Evolutionary conservation across 345 rosid species (phyloP).

Genomic region (Camelina sativa): DNA sequence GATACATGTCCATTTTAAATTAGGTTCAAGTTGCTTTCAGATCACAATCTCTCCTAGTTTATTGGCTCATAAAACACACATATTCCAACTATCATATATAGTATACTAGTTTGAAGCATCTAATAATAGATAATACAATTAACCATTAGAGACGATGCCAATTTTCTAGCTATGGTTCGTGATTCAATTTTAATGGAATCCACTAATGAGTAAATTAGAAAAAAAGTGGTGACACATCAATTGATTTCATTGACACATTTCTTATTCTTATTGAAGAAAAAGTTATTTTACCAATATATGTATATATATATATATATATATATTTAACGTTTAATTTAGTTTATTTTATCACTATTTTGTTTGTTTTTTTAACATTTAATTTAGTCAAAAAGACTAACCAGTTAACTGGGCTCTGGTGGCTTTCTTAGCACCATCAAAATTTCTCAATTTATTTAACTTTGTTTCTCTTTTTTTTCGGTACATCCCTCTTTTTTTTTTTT

Average conservation of each 20-base stretch:
- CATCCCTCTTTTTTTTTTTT: too few species aligned
- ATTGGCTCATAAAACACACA: constrained; percentile 24
- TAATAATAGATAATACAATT: background rate
- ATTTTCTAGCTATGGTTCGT: background rate
- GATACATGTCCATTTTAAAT: constrained; percentile 25
- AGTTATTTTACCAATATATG: background rate
- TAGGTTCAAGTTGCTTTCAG: constrained; percentile 44
- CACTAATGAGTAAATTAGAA: background rate
- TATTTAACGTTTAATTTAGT: too few species aligned
- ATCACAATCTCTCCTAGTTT: constrained; percentile 10
- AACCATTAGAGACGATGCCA: background rate
- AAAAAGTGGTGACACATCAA: constrained; percentile 11
- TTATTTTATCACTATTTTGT: too few species aligned
- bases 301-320: too few species aligned
- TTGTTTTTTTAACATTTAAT: too few species aligned
- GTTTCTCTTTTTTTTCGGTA: too few species aligned
- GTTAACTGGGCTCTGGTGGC: too few species aligned
- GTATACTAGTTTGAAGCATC: background rate
- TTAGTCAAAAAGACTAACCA: too few species aligned
- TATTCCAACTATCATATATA: background rate
- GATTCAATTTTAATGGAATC: background rate
- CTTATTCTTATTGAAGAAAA: background rate
- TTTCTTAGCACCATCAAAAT: too few species aligned
- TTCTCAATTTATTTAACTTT: too few species aligned
- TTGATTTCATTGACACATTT: background rate